Conservation (phyloP, 257 asterid species). For the Ajuga chamaepitys region DNA sequence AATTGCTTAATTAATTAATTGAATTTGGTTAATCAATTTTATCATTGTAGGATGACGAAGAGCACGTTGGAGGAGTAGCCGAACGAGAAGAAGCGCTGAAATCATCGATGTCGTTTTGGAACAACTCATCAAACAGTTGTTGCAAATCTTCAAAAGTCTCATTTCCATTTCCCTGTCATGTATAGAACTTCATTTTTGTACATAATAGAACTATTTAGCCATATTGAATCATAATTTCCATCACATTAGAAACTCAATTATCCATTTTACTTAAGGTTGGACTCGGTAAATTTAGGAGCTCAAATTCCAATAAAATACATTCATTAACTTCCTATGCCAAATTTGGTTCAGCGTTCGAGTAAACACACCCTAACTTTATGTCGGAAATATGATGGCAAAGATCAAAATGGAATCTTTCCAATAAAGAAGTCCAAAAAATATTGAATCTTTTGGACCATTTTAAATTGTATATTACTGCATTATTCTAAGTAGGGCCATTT, state of each 20-base stretch:
- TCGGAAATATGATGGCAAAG: too few relatives aligned
- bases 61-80: slow-evolving; percentile 26
- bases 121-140: slow-evolving; percentile 54
- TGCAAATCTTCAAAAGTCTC: slow-evolving; percentile 67
- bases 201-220: slow-evolving; percentile 20
- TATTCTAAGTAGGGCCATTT: background rate
- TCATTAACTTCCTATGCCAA: too few relatives aligned
- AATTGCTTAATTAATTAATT: too few relatives aligned
- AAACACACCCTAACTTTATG: too few relatives aligned
- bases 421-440: background rate
- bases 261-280: too few relatives aligned
- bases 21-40: too few relatives aligned
- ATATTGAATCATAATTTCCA: background rate
- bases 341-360: too few relatives aligned
- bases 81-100: slow-evolving; percentile 32
- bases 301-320: too few relatives aligned
- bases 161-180: slow-evolving; percentile 47
- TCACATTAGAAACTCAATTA: background rate
- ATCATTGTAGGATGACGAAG: slow-evolving; percentile 38
- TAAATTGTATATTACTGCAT: too few relatives aligned
- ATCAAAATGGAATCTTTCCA: too few relatives aligned
- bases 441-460: background rate
- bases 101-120: slow-evolving; percentile 38
- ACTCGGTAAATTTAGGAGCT: too few relatives aligned
- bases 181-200: slow-evolving; percentile 26